These are phyloP conservation scores for Didymellaceae sp. DNA, from an alignment of 2,329 filamentous ascomycete species.

Conservation along the genomic window DNA sequence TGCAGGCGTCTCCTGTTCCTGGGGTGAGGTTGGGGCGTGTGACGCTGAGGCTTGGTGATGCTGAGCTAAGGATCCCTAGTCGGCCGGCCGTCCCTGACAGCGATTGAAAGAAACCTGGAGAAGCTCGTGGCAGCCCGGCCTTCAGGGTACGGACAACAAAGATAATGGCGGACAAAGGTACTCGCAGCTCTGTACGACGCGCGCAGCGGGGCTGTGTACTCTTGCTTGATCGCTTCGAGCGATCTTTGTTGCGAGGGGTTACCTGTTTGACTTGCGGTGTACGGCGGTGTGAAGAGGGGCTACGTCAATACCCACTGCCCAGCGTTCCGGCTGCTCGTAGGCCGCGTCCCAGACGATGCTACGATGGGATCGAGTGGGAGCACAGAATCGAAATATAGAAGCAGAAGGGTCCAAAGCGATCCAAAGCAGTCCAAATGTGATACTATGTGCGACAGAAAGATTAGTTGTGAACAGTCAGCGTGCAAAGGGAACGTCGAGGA, in stretches of 20 bases:
- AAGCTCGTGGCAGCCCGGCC: slow-evolving; percentile 14
- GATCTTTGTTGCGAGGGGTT: slow-evolving; percentile 9
- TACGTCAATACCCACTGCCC: slow-evolving; percentile 19
- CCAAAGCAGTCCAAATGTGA: background rate
- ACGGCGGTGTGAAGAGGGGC: slow-evolving; percentile 16
- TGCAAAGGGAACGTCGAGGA: slow-evolving; percentile 8
- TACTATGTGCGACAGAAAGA: slow-evolving; percentile 12
- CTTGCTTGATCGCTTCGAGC: slow-evolving; percentile 5
- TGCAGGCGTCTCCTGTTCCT: slow-evolving; percentile 17
- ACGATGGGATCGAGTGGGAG: slow-evolving; percentile 13
- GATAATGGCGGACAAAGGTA: slow-evolving; percentile 12
- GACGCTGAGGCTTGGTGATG: slow-evolving; percentile 16
- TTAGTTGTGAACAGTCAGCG: slow-evolving; percentile 13
- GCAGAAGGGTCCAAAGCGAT: slow-evolving; percentile 4
- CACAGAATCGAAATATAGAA: slow-evolving; percentile 21
- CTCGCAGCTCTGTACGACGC: slow-evolving; percentile 8
- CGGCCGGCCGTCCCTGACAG: slow-evolving; percentile 15
- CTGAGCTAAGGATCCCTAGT: slow-evolving; percentile 12
- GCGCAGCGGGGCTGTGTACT: slow-evolving; percentile 13
- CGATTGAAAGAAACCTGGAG: slow-evolving; percentile 15
- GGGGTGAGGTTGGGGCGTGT: slow-evolving; percentile 15
- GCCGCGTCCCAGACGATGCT: slow-evolving; percentile 15
- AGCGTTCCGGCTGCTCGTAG: slow-evolving; percentile 12
- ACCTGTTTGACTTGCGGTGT: slow-evolving; percentile 17
- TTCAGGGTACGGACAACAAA: slow-evolving; percentile 1